Conservation (phyloP, 768 basidiomycete species). For the Leccinum longicurvipes region DNA sequence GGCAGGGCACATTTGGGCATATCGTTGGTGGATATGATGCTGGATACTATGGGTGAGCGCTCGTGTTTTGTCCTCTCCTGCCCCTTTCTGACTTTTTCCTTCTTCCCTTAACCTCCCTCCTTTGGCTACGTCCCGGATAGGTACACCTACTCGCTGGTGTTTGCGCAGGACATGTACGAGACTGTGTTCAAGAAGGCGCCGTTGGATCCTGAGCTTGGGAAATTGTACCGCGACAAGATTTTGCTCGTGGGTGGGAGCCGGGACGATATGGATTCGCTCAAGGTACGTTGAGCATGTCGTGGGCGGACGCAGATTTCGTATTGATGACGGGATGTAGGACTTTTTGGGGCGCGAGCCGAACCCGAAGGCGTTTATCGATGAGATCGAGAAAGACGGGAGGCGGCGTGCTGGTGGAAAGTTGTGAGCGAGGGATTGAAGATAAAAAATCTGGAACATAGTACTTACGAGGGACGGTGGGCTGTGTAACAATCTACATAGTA, state of each 20-base stretch:
- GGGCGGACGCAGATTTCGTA: neutral
- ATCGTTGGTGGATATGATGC: too few species aligned
- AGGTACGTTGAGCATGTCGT: neutral
- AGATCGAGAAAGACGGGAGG: neutral
- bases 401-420: neutral
- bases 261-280: neutral
- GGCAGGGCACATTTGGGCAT: too few species aligned
- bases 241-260: neutral
- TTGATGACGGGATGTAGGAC: neutral
- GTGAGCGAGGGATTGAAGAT: neutral
- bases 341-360: neutral
- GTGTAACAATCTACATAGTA: neutral
- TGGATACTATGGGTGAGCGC: too few species aligned
- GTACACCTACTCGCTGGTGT: neutral
- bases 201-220: neutral
- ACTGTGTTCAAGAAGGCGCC: neutral
- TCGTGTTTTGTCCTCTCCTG: too few species aligned
- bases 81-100: too few species aligned
- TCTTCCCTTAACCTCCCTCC: too few species aligned
- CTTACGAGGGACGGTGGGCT: too few species aligned
- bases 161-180: neutral
- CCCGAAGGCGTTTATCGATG: neutral
- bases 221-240: neutral
- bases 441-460: neutral
- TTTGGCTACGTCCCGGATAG: neutral